These are phyloP conservation scores for Marchantia polymorpha DNA, from an alignment of 225 moss, liverwort and hornwort species.

Conservation along the genomic window DNA sequence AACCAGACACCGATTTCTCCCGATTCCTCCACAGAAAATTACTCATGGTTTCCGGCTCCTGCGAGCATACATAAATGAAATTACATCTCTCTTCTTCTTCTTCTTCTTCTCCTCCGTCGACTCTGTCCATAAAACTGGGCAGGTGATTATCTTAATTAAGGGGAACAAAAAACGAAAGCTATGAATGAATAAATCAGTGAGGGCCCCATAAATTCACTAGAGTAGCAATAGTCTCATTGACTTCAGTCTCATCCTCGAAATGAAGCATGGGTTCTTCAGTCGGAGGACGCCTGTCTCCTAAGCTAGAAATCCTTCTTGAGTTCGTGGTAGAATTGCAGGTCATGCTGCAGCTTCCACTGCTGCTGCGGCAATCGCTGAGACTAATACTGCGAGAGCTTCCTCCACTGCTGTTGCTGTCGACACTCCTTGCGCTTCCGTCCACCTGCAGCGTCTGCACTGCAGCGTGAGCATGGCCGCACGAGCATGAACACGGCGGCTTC, in stretches of 20 bases:
- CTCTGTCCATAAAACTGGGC: not conserved
- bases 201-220: constrained; percentile 17
- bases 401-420: not conserved
- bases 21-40: not conserved
- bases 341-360: constrained; percentile 10
- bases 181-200: not conserved
- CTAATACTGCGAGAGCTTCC: not conserved
- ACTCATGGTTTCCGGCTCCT: not conserved
- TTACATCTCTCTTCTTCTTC: too few species aligned
- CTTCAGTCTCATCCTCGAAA: not conserved
- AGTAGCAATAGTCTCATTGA: not conserved
- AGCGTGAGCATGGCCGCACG: not conserved
- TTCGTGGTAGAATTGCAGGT: not conserved
- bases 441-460: not conserved
- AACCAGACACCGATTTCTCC: not conserved
- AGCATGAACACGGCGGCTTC: not conserved
- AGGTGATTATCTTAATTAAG: too few species aligned
- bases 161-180: not conserved
- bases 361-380: not conserved
- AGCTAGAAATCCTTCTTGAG: not conserved
- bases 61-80: not conserved
- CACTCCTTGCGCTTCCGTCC: not conserved
- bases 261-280: constrained; percentile 6
- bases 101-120: too few species aligned
- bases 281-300: constrained; percentile 11